A percentile compares a stretch with the other conserved stretches of the same genome.
phyloP scores from a whole-genome alignment of 1,284 basidiomycete species.

The Microstroma glucosiphilum region DNA sequence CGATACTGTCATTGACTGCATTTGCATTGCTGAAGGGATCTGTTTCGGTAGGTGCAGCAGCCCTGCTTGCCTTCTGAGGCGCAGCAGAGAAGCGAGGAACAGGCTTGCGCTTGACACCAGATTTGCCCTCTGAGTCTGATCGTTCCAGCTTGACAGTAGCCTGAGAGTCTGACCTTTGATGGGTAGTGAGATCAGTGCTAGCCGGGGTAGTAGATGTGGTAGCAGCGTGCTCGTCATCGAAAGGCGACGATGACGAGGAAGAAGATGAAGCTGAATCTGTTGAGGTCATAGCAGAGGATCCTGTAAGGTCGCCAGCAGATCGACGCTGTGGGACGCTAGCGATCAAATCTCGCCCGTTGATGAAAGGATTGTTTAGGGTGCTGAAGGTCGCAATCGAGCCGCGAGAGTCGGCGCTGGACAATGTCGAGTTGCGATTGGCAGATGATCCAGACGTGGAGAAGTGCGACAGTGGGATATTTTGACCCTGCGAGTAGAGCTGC shows the following conservation, averaged over 20 bases:
- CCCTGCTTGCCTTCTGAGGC: neutral
- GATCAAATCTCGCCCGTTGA: constrained; percentile 2
- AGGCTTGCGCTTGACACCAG: constrained; percentile 6
- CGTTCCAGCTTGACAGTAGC: neutral
- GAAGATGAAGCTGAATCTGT: neutral
- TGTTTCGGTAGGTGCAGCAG: neutral
- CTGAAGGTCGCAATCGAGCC: constrained; percentile 4
- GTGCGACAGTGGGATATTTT: neutral
- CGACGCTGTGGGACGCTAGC: neutral
- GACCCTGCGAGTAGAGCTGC: neutral
- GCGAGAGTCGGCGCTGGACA: neutral
- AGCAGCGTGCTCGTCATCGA: neutral
- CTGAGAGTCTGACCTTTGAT: neutral
- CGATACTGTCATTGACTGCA: neutral
- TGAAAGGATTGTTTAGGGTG: neutral
- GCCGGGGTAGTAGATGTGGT: neutral
- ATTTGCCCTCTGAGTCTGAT: neutral
- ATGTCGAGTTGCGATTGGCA: neutral
- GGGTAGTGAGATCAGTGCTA: neutral
- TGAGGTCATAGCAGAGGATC: neutral
- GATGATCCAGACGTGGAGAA: neutral
- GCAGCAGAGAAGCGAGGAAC: constrained; percentile 1
- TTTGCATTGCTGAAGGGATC: neutral
- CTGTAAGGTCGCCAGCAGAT: neutral
- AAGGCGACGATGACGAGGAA: constrained; percentile 3